Conservation (phyloP, 129 eudicot genomes). For the Ambrosia artemisiifolia region DNA sequence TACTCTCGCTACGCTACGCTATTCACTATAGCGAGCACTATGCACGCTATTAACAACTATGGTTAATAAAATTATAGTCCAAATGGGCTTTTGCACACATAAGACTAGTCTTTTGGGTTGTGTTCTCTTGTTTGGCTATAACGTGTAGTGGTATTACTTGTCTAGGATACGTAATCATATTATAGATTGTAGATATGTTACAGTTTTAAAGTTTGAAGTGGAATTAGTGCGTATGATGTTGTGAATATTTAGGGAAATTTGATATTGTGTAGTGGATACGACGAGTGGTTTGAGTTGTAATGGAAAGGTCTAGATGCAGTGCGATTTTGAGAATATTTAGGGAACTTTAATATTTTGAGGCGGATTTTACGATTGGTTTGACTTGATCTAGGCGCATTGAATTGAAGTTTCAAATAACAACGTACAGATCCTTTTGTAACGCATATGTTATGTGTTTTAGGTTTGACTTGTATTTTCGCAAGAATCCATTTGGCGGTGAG, state of each 20-base stretch:
- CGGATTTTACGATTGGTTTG: background rate
- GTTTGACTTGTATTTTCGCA: slow-evolving; percentile 87
- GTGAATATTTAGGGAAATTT: slow-evolving; percentile 4
- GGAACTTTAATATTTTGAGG: background rate
- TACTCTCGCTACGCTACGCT: too few species aligned
- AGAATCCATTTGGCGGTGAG: slow-evolving; percentile 94
- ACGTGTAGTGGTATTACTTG: too few species aligned
- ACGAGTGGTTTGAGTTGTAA: too few species aligned
- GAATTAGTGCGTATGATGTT: background rate
- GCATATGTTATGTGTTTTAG: slow-evolving; percentile 42
- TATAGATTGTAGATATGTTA: too few species aligned
- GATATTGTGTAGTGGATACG: background rate
- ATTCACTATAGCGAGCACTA: too few species aligned
- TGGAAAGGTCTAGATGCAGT: background rate
- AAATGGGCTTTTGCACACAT: too few species aligned
- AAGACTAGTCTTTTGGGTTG: too few species aligned
- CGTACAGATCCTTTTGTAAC: background rate
- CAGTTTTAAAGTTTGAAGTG: too few species aligned
- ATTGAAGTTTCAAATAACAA: background rate
- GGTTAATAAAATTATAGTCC: too few species aligned
- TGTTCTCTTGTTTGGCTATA: too few species aligned
- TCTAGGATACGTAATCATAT: too few species aligned
- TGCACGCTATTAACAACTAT: too few species aligned
- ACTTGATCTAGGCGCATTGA: background rate
- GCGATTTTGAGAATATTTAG: background rate